These are phyloP conservation scores for Chalara sp. DNA, from an alignment of 2,329 filamentous ascomycete genomes.

Conservation along the genomic window DNA sequence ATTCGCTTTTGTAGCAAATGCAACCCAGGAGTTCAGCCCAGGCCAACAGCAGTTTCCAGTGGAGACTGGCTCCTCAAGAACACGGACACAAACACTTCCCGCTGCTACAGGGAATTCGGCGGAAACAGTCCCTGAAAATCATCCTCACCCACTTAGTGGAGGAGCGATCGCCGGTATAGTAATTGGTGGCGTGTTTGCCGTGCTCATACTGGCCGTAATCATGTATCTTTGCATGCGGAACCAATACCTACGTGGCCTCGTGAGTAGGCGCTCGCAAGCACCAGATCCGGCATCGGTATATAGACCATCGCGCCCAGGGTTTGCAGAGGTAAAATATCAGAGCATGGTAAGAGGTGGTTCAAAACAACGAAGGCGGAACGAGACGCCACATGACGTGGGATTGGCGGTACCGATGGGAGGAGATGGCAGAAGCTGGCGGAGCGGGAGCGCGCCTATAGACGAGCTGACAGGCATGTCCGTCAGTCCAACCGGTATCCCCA, in stretches of 20 bases:
- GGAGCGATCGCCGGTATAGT: background rate
- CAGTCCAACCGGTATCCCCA: background rate
- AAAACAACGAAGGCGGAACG: background rate
- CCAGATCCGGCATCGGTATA: background rate
- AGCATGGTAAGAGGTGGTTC: background rate
- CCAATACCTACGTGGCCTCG: background rate
- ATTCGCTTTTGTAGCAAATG: constrained; percentile 37
- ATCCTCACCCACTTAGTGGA: background rate
- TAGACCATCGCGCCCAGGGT: background rate
- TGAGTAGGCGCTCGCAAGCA: background rate
- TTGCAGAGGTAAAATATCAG: background rate
- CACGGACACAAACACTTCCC: background rate
- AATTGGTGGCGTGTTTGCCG: background rate
- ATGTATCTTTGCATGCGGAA: background rate
- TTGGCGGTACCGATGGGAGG: background rate
- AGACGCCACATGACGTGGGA: background rate
- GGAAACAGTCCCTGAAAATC: background rate
- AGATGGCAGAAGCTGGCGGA: background rate
- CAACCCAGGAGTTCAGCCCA: constrained; percentile 47
- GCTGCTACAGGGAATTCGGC: background rate
- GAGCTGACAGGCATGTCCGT: background rate
- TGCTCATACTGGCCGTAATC: background rate
- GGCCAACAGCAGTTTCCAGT: constrained; percentile 34
- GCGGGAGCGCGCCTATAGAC: background rate
- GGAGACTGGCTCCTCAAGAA: background rate